Conservation (phyloP, 1,284 basidiomycete genomes). For the Tylopilus sp. region DNA sequence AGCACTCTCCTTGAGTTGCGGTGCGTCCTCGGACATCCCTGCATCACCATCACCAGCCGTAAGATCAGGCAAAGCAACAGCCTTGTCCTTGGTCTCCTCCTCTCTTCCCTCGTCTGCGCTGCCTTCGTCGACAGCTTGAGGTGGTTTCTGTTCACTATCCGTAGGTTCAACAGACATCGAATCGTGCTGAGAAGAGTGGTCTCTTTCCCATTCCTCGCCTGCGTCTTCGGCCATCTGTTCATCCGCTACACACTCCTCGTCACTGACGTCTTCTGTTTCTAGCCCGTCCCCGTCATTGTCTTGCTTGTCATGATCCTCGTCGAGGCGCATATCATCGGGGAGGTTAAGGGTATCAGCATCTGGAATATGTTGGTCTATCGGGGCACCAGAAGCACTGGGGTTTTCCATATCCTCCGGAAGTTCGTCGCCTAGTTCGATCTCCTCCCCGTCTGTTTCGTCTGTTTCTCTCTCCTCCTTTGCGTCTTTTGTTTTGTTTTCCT, state of each 20-base stretch:
- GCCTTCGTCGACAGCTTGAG: conserved; percentile 29
- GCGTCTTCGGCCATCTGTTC: conserved; percentile 51
- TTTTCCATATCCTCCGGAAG: conserved; percentile 42
- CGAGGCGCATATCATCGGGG: conserved; percentile 82
- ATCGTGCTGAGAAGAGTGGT: conserved; percentile 29
- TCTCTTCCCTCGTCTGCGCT: conserved; percentile 36
- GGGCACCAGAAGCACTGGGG: conserved; percentile 62
- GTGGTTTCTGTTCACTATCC: conserved; percentile 28
- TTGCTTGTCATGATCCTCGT: conserved; percentile 47
- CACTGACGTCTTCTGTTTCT: conserved; percentile 50
- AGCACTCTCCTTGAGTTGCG: conserved; percentile 27
- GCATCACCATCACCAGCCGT: conserved; percentile 45
- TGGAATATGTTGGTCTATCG: conserved; percentile 74
- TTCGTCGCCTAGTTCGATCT: conserved; percentile 39
- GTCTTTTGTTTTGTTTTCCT: conserved; percentile 42
- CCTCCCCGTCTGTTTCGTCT: conserved; percentile 45
- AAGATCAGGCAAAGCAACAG: conserved; percentile 52
- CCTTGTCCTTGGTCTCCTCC: conserved; percentile 39
- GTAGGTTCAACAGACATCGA: conserved; percentile 30
- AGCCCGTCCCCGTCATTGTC: conserved; percentile 45
- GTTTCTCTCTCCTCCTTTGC: conserved; percentile 48
- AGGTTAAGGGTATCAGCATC: conserved; percentile 83
- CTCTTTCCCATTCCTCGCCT: conserved; percentile 39
- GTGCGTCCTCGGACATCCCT: conserved; percentile 31
- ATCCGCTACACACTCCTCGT: conserved; percentile 48